phyloP scores from a whole-genome alignment of 164 flowering plant species.

The Amborella trichopoda region DNA sequence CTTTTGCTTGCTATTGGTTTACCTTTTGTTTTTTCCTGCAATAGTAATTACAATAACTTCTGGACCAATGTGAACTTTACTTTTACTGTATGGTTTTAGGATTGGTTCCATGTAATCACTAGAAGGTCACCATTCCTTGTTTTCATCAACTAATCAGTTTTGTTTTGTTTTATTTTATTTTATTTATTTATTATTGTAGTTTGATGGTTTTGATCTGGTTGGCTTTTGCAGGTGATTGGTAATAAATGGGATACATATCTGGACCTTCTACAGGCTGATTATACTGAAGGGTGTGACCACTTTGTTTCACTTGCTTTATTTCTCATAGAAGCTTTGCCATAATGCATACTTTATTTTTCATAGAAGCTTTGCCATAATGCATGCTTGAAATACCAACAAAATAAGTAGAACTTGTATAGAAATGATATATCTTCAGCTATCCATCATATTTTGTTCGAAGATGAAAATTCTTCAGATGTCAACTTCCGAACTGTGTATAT shows the following conservation, averaged over 20 bases:
- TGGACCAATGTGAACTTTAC: too few species aligned
- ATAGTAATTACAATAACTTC: too few species aligned
- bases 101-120: neutral
- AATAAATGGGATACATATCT: conserved; percentile 86
- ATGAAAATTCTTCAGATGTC: too few species aligned
- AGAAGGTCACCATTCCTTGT: neutral
- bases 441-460: too few species aligned
- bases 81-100: neutral
- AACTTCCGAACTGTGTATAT: too few species aligned
- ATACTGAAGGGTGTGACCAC: conserved; percentile 69
- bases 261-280: conserved; percentile 80
- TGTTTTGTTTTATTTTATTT: neutral
- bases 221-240: conserved; percentile 51
- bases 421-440: too few species aligned
- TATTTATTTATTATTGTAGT: neutral
- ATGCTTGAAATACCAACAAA: too few species aligned
- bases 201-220: neutral
- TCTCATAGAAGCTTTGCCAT: too few species aligned
- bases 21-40: too few species aligned
- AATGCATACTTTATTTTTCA: neutral
- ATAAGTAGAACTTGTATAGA: too few species aligned
- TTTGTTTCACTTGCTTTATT: neutral
- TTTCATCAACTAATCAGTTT: neutral
- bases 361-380: too few species aligned
- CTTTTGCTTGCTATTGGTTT: too few species aligned